Percentiles rank a stretch among this genome's conserved stretches.
These are phyloP conservation scores for Fistulinella cinereoalba DNA, from an alignment of 1,284 basidiomycete genomes.

Conservation along the genomic window DNA sequence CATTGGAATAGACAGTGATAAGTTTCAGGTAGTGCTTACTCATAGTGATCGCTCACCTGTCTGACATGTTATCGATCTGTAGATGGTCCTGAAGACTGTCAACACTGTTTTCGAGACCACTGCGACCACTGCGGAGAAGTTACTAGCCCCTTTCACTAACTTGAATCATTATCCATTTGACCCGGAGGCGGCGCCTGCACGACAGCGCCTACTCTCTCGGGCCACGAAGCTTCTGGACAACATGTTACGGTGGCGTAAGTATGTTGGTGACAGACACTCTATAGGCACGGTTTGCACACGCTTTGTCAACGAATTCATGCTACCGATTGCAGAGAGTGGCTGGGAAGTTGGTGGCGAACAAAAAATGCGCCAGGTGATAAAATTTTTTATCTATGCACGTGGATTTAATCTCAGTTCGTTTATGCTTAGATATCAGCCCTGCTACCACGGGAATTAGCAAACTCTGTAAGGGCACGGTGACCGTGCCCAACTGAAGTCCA, in stretches of 20 bases:
- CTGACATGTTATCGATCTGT: conserved; percentile 14
- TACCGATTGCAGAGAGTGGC: conserved; percentile 69
- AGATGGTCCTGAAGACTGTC: conserved; percentile 71
- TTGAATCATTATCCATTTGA: conserved; percentile 60
- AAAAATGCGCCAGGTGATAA: conserved; percentile 57
- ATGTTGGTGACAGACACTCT: conserved; percentile 61
- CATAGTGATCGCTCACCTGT: neutral
- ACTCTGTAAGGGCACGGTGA: conserved; percentile 19
- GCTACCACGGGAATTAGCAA: conserved; percentile 44
- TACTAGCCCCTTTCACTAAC: conserved; percentile 44
- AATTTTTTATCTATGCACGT: conserved; percentile 3
- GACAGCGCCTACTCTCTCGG: conserved; percentile 68
- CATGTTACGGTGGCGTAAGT: conserved; percentile 73
- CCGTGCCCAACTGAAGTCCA: conserved; percentile 5
- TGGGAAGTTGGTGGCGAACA: conserved; percentile 90
- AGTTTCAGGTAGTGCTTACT: conserved; percentile 60
- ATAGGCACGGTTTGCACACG: conserved; percentile 55
- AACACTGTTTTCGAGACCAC: conserved; percentile 57
- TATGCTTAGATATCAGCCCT: conserved; percentile 44
- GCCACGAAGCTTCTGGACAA: conserved; percentile 73
- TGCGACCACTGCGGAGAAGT: conserved; percentile 44
- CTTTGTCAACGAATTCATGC: conserved; percentile 60
- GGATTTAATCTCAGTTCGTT: conserved; percentile 6
- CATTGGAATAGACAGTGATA: conserved; percentile 62
- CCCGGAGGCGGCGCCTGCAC: conserved; percentile 71